A percentile compares a stretch with the other conserved stretches of the same genome.
These are phyloP conservation scores for Penicillium ucsense DNA, from an alignment of 495 filamentous ascomycete genomes.

Conservation along the genomic window DNA sequence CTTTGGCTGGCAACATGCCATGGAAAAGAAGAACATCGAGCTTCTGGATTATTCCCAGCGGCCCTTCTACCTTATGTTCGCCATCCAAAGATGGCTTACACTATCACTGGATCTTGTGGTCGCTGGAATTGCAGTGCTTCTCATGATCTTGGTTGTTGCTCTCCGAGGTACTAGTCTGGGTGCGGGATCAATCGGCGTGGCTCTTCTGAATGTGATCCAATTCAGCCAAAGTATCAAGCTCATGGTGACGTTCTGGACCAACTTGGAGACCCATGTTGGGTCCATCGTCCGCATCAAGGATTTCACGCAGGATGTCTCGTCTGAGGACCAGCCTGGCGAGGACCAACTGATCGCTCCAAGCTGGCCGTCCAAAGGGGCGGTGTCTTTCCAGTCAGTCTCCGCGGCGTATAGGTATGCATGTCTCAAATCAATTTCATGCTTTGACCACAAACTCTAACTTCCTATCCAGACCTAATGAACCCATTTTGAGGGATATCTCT, in stretches of 20 bases:
- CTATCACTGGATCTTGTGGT: slow-evolving; percentile 43
- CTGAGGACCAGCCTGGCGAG: slow-evolving; percentile 39
- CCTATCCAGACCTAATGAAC: slow-evolving; percentile 22
- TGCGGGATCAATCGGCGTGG: slow-evolving; percentile 46
- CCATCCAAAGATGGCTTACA: slow-evolving; percentile 44
- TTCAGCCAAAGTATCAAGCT: slow-evolving; percentile 44
- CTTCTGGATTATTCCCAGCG: slow-evolving; percentile 49
- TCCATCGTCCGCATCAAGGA: slow-evolving; percentile 49
- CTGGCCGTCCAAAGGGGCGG: slow-evolving; percentile 43
- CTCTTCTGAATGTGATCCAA: slow-evolving; percentile 47
- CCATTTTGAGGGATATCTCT: slow-evolving; percentile 41
- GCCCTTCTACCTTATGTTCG: slow-evolving; percentile 50
- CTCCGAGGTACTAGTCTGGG: slow-evolving; percentile 31
- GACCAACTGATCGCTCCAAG: slow-evolving; percentile 25
- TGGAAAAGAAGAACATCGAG: slow-evolving; percentile 35
- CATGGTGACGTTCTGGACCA: slow-evolving; percentile 47
- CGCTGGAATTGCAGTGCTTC: slow-evolving; percentile 36
- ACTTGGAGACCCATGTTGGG: slow-evolving; percentile 47
- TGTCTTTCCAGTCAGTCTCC: slow-evolving; percentile 38
- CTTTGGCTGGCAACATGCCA: slow-evolving; percentile 43
- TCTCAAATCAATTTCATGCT: not conserved
- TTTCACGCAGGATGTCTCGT: slow-evolving; percentile 39
- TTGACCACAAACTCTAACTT: slow-evolving; percentile 1
- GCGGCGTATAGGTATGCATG: slow-evolving; percentile 32
- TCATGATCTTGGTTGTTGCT: slow-evolving; percentile 36